Percentiles rank a stretch among this genome's conserved stretches.
phyloP scores from a whole-genome alignment of 768 basidiomycete genomes.

The Trametes maxima region DNA sequence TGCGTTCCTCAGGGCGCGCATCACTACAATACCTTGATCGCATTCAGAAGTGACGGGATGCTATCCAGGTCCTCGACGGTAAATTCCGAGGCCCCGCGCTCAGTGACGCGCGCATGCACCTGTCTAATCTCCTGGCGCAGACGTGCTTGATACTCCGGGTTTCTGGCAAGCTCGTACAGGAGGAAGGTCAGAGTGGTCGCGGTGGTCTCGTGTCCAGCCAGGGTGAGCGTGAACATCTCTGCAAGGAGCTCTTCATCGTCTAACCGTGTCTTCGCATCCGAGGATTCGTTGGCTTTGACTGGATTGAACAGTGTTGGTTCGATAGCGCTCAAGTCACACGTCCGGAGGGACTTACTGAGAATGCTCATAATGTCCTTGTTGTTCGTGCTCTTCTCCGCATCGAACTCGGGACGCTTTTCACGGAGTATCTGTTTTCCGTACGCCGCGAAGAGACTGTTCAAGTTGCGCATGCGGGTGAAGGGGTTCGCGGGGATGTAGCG shows the following conservation, averaged over 20 bases:
- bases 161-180: slow-evolving; percentile 16
- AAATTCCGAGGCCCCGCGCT: slow-evolving; percentile 16
- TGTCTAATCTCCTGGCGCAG: slow-evolving; percentile 23
- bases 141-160: slow-evolving; percentile 14
- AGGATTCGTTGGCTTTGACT: slow-evolving; percentile 26
- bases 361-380: slow-evolving; percentile 27
- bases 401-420: slow-evolving; percentile 4
- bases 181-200: slow-evolving; percentile 16
- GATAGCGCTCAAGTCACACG: neutral
- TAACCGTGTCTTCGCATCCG: slow-evolving; percentile 13
- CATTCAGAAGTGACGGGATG: slow-evolving; percentile 4
- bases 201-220: slow-evolving; percentile 24
- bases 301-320: neutral
- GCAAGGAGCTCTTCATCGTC: slow-evolving; percentile 23
- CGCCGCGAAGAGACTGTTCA: slow-evolving; percentile 7
- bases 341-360: slow-evolving; percentile 9
- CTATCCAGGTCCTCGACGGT: slow-evolving; percentile 16
- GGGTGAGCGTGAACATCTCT: slow-evolving; percentile 21
- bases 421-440: slow-evolving; percentile 12
- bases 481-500: slow-evolving; percentile 19
- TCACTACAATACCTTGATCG: slow-evolving; percentile 16
- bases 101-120: neutral
- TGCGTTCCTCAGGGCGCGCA: no score
- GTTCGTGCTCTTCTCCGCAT: slow-evolving; percentile 11
- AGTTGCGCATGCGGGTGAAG: slow-evolving; percentile 9